Evolutionary conservation across 495 filamentous ascomycete species (phyloP), one percentile per base, ranked within the genome.

Genomic region (Penicillium egyptiacum): DNA sequence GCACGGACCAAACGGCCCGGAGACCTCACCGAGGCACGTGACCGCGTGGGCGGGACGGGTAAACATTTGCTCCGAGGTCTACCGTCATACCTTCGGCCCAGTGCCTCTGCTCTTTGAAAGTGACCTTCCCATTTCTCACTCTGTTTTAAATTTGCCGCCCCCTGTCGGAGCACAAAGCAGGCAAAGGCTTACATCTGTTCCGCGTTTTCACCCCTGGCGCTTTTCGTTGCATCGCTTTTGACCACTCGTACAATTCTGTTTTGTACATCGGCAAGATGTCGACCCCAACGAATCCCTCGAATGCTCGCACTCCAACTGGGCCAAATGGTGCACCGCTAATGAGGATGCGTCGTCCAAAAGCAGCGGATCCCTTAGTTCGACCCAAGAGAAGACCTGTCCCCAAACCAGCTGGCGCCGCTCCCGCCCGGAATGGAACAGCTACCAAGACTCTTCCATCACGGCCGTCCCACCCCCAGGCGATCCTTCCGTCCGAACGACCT

Each of bases 341-440:
- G 70, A 67, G 67, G 42, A 75, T 79, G 41, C 75, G 76, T 26
- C 72, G 75, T 23, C 80, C 79, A 25, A 81, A 79, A 58, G 70
- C 73, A 47, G 83, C 79, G 58, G 87, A 94, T 63, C 88, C 89
- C 3, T 72, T 91, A 16, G 83, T 89, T 20, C 78, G 86, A 52
- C 81, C 84, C 23, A 89, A 88, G 66, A 83, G 78, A 57, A 72
- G 64, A 46, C 69, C 70, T 26, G 47, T 41, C 4, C 23, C 60
- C n/a, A 74, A 61, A 35, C 69, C 78, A 49, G 41, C 70, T 10
- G 66, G 59, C 50, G 50, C 63, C 44, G 28, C 61, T 5, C 53
- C 64, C 3, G 61, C 56, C 12, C 65, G 53, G 25, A 42, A 43
- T 33, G 50, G 56, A 26, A 46, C 30, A 48, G 57, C 69, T 20